Conservation (phyloP, 2,329 filamentous ascomycete species). For the Aspergillus viridinutans region DNA sequence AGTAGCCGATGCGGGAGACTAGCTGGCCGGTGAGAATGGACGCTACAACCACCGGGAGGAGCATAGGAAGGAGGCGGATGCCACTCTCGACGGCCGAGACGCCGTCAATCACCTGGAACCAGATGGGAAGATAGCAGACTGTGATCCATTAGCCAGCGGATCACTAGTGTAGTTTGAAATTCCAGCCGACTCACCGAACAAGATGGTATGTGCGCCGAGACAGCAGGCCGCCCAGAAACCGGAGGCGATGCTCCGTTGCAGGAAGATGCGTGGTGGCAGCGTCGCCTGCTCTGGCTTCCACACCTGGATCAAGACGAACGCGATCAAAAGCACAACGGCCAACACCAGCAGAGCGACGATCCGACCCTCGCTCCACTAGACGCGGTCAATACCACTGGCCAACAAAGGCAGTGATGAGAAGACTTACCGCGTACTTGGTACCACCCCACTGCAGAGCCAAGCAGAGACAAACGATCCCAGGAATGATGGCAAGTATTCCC, state of each 20-base stretch:
- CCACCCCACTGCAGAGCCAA: slow-evolving; percentile 58
- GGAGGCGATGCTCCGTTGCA: slow-evolving; percentile 12
- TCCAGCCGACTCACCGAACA: not conserved
- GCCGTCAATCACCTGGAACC: slow-evolving; percentile 47
- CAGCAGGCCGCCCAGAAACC: slow-evolving; percentile 6
- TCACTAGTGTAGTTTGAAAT: not conserved
- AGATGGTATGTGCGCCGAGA: not conserved
- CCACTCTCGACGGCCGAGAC: slow-evolving; percentile 41
- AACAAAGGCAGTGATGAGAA: too few species aligned
- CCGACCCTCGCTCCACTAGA: slow-evolving; percentile 23
- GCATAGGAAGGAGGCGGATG: slow-evolving; percentile 37
- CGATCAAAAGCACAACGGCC: slow-evolving; percentile 17
- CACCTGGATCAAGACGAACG: slow-evolving; percentile 23
- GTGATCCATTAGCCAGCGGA: not conserved
- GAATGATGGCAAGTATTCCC: slow-evolving; percentile 58
- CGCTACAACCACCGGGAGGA: slow-evolving; percentile 30
- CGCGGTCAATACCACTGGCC: slow-evolving; percentile 9
- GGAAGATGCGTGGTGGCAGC: slow-evolving; percentile 24
- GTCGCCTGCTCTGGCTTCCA: slow-evolving; percentile 24
- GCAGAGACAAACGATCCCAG: slow-evolving; percentile 56
- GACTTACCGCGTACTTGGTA: slow-evolving; percentile 4
- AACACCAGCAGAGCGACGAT: slow-evolving; percentile 29
- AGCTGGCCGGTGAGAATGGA: slow-evolving; percentile 27
- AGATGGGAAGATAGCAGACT: slow-evolving; percentile 41
- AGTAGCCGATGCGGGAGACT: slow-evolving; percentile 32